Evolutionary conservation across 306 rosid genomes (phyloP).

Genomic region (Quercus aquifolioides): DNA sequence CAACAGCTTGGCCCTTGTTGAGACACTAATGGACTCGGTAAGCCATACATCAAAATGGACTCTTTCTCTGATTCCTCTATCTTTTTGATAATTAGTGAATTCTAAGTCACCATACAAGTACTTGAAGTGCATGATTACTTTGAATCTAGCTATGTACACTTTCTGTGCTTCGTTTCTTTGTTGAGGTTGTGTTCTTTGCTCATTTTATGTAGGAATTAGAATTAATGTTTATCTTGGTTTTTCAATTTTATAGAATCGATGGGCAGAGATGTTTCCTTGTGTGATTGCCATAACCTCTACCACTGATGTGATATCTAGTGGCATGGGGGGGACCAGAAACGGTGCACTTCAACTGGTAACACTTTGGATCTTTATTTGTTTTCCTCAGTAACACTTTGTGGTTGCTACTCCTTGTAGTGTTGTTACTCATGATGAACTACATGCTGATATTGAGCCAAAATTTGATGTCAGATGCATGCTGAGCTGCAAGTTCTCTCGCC

Average conservation of each 20-base stretch:
- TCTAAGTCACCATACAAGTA: background rate
- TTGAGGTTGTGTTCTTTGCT: background rate
- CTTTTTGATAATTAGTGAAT: background rate
- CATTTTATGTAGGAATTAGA: background rate
- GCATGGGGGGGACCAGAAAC: slow-evolving; percentile 85
- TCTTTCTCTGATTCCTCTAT: background rate
- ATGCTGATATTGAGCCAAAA: background rate
- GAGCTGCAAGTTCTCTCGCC: slow-evolving; percentile 95
- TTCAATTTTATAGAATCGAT: slow-evolving; percentile 50
- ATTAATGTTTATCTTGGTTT: background rate
- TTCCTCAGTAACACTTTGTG: background rate
- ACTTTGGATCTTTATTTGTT: background rate
- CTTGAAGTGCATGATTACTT: background rate
- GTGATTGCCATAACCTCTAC: slow-evolving; percentile 76
- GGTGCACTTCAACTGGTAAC: slow-evolving; percentile 87
- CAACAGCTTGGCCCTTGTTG: slow-evolving; percentile 87
- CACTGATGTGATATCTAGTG: slow-evolving; percentile 69
- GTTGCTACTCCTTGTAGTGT: background rate
- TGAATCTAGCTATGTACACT: background rate
- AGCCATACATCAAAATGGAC: background rate
- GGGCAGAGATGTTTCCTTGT: slow-evolving; percentile 95
- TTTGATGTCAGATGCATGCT: slow-evolving; percentile 69
- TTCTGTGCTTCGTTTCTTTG: background rate
- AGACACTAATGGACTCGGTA: slow-evolving; percentile 90
- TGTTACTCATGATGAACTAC: background rate